Percentiles rank a stretch among this genome's conserved stretches.
These are phyloP conservation scores for Solanum pennellii DNA, from an alignment of 257 asterid species.

Conservation along the genomic window DNA sequence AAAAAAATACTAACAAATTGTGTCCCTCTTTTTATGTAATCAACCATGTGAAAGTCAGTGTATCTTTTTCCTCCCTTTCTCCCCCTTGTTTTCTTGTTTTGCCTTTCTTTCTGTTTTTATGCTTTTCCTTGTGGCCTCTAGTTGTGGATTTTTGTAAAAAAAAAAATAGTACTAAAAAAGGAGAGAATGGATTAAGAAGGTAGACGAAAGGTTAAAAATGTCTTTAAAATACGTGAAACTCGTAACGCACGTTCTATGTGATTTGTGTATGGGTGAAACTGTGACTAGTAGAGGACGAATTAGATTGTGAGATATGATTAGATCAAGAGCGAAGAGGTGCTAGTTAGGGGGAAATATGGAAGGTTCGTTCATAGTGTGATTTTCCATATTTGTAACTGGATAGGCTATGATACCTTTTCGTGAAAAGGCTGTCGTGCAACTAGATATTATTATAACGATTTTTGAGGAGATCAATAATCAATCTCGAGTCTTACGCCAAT, in stretches of 20 bases:
- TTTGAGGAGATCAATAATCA: not conserved
- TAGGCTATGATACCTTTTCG: not conserved
- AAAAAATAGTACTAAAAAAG: too few relatives aligned
- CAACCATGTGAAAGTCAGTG: not conserved
- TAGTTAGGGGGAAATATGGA: not conserved
- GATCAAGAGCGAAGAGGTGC: not conserved
- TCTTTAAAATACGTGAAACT: not conserved
- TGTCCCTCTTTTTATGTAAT: not conserved
- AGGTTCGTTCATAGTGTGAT: not conserved
- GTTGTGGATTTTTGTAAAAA: not conserved
- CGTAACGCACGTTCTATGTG: not conserved
- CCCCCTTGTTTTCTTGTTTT: not conserved
- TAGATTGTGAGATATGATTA: not conserved
- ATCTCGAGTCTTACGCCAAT: not conserved
- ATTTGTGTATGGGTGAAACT: too few relatives aligned
- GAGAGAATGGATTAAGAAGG: not conserved
- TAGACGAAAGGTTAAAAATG: too few relatives aligned
- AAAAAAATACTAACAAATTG: not conserved
- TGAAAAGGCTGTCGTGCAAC: not conserved
- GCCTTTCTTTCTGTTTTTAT: not conserved
- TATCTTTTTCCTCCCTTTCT: not conserved
- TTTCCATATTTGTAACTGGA: not conserved
- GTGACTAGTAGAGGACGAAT: not conserved
- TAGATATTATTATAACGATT: accelerated
- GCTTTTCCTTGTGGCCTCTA: not conserved